These are phyloP conservation scores for Solanum arcanum DNA, from an alignment of 257 asterid genomes.

Conservation along the genomic window DNA sequence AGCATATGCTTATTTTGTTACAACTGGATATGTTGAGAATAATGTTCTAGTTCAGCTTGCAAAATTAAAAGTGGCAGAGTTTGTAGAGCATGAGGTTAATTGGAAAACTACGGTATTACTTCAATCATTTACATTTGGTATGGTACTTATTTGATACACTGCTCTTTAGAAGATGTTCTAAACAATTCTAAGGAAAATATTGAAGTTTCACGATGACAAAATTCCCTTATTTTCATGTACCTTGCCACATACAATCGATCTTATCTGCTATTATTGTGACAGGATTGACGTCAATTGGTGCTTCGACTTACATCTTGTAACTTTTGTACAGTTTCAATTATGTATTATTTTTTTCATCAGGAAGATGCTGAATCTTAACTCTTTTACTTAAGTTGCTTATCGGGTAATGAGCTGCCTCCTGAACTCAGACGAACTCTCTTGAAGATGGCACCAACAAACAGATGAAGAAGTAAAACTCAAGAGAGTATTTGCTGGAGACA, in stretches of 20 bases:
- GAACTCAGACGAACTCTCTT: conserved; percentile 53
- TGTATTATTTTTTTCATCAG: not conserved
- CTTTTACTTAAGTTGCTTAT: not conserved
- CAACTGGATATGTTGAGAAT: not conserved
- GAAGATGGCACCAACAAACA: conserved; percentile 61
- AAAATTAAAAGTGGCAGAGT: not conserved
- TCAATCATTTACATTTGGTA: not conserved
- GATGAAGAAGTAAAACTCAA: conserved; percentile 81
- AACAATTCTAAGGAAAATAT: not conserved
- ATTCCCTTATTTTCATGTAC: not conserved
- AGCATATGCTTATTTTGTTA: not conserved
- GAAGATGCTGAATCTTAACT: not conserved
- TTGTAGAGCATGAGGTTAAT: not conserved
- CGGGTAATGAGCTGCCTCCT: conserved; percentile 69
- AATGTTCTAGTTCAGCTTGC: not conserved
- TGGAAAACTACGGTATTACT: not conserved
- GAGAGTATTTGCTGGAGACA: conserved; percentile 27
- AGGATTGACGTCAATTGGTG: not conserved
- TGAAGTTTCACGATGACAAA: not conserved
- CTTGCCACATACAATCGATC: not conserved
- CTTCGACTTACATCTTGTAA: not conserved
- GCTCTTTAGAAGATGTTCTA: not conserved
- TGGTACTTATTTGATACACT: not conserved
- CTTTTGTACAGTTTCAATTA: not conserved
- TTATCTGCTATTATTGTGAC: not conserved